Conservation (phyloP, 2,329 filamentous ascomycete species). For the Colletotrichum theobromicola region DNA sequence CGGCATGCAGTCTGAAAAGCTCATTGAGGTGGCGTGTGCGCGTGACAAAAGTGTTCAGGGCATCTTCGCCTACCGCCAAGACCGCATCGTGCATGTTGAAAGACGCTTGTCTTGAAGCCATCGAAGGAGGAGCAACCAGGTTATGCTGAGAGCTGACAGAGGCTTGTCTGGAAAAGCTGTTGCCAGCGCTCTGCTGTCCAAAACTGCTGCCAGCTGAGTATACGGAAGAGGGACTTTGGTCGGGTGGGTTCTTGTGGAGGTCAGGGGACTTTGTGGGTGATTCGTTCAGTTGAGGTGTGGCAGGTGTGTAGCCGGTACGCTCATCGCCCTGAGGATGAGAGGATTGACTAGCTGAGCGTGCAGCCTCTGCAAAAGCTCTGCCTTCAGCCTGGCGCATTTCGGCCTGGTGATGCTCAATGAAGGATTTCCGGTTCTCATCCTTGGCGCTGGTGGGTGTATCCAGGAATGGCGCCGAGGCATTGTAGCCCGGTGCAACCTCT, state of each 20-base stretch:
- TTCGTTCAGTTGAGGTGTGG: constrained; percentile 30
- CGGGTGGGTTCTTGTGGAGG: constrained; percentile 26
- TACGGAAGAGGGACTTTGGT: constrained; percentile 45
- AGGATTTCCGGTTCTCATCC: constrained; percentile 61
- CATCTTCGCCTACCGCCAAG: constrained; percentile 62
- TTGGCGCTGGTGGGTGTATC: constrained; percentile 42
- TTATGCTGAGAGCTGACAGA: constrained; percentile 19
- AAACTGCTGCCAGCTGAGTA: constrained; percentile 23
- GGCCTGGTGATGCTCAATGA: constrained; percentile 63
- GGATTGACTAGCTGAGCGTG: constrained; percentile 34
- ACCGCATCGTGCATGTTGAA: constrained; percentile 47
- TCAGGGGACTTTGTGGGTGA: constrained; percentile 26
- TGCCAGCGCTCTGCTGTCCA: constrained; percentile 6
- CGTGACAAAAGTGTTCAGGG: constrained; percentile 71
- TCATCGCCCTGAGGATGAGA: constrained; percentile 33
- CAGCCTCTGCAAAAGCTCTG: constrained; percentile 60
- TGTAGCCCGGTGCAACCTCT: constrained; percentile 34
- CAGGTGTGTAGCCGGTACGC: constrained; percentile 22
- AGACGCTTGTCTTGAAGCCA: constrained; percentile 32
- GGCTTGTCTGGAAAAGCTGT: constrained; percentile 19
- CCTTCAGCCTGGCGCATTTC: constrained; percentile 68
- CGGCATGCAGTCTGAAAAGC: constrained; percentile 79
- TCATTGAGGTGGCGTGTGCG: constrained; percentile 77
- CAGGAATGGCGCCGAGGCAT: constrained; percentile 45
- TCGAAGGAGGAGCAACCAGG: constrained; percentile 29